Evolutionary conservation across 495 filamentous ascomycete species (phyloP).

Genomic region (Penicillium coprophilum): DNA sequence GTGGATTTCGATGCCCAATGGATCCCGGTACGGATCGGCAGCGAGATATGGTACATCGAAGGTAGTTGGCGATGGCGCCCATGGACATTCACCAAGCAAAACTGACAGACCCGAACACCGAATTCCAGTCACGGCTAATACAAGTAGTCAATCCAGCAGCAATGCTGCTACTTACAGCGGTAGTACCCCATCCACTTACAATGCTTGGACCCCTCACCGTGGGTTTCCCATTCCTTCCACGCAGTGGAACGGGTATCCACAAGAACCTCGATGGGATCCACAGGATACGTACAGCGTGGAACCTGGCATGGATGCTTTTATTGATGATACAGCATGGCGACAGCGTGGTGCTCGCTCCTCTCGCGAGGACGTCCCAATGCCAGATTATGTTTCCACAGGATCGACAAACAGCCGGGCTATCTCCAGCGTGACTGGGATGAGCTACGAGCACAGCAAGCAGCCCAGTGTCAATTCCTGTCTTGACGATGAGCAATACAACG

Average conservation of each 20-base stretch:
- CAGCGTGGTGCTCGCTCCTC: constrained; percentile 44
- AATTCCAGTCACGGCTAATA: constrained; percentile 4
- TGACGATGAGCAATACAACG: constrained; percentile 40
- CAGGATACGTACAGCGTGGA: constrained; percentile 36
- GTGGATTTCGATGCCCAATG: constrained; percentile 56
- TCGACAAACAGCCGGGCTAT: constrained; percentile 45
- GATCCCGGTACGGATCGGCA: constrained; percentile 36
- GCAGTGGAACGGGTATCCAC: constrained; percentile 11
- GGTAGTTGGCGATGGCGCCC: constrained; percentile 38
- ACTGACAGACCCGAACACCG: constrained; percentile 17
- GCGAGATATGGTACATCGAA: constrained; percentile 23
- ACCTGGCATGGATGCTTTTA: constrained; percentile 29
- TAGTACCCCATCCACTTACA: constrained; percentile 15
- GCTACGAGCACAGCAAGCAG: constrained; percentile 47
- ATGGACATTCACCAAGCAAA: constrained; percentile 53
- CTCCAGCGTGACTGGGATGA: constrained; percentile 46
- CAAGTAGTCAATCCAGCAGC: constrained; percentile 20
- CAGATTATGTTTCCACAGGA: constrained; percentile 44
- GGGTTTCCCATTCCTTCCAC: constrained; percentile 25
- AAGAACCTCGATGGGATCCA: constrained; percentile 16
- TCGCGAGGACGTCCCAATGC: constrained; percentile 54
- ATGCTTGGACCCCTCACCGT: constrained; percentile 28
- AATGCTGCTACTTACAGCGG: constrained; percentile 10
- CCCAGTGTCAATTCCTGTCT: constrained; percentile 38
- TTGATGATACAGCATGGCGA: constrained; percentile 33